A percentile compares a stretch with the other conserved stretches of the same genome.
Conservation (phyloP, 1,139 yeast species). For the Yamadazyma dendronema region DNA sequence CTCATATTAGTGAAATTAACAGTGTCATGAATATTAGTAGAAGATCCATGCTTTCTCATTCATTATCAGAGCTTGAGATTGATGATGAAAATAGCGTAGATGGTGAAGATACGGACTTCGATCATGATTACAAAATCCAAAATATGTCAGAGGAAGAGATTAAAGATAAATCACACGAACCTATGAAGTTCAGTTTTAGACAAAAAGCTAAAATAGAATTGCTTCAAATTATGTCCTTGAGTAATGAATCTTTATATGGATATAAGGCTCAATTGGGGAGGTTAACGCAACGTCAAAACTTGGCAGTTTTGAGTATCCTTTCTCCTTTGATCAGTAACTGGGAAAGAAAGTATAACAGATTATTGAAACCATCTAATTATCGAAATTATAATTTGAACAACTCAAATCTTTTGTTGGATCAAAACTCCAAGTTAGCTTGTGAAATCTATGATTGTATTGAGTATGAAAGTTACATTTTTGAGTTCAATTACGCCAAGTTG, state of each 20-base stretch:
- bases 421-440: slow-evolving; percentile 33
- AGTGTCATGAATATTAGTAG: slow-evolving; percentile 71
- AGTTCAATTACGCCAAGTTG: slow-evolving; percentile 77
- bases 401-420: slow-evolving; percentile 34
- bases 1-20: slow-evolving; percentile 80
- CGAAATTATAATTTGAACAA: slow-evolving; percentile 24
- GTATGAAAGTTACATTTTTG: slow-evolving; percentile 72
- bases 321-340: slow-evolving; percentile 78
- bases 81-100: slow-evolving; percentile 43
- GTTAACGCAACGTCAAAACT: slow-evolving; percentile 60
- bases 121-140: slow-evolving; percentile 31
- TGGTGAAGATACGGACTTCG: slow-evolving; percentile 26
- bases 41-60: slow-evolving; percentile 66
- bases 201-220: slow-evolving; percentile 81
- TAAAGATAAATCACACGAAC: slow-evolving; percentile 27
- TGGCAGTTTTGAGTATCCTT: slow-evolving; percentile 68
- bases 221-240: slow-evolving; percentile 74
- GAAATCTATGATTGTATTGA: slow-evolving; percentile 50
- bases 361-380: slow-evolving; percentile 49
- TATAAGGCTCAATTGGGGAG: slow-evolving; percentile 56
- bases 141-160: slow-evolving; percentile 39
- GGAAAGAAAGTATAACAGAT: slow-evolving; percentile 60
- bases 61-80: slow-evolving; percentile 61
- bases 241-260: slow-evolving; percentile 80
- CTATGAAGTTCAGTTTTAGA: slow-evolving; percentile 49